Conservation (phyloP, 257 asterid species). For the Gentiana macrophylla region DNA sequence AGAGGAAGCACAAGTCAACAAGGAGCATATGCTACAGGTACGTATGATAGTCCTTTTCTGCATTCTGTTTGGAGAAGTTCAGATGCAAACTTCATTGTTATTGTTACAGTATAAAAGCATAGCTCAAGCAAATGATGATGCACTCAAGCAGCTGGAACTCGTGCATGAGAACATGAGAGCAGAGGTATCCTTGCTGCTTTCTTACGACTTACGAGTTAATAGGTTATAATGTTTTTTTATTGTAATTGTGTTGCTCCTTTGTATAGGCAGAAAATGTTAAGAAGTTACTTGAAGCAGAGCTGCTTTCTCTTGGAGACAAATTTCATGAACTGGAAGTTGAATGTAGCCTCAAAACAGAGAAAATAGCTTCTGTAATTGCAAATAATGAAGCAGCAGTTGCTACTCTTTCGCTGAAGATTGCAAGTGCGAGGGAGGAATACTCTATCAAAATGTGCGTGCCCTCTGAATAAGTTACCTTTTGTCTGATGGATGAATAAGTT, state of each 20-base stretch:
- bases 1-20: constrained; percentile 57
- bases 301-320: constrained; percentile 35
- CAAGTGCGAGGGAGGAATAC: constrained; percentile 54
- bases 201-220: not conserved
- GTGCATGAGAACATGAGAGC: constrained; percentile 45
- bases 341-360: constrained; percentile 48
- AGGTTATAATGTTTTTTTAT: constrained; percentile 5
- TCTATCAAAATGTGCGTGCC: constrained; percentile 48
- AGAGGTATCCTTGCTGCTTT: constrained; percentile 36
- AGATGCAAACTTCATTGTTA: constrained; percentile 19
- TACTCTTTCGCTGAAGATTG: constrained; percentile 50
- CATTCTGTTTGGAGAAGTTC: not conserved
- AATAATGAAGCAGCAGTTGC: constrained; percentile 71
- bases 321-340: constrained; percentile 53
- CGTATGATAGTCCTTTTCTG: not conserved
- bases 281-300: constrained; percentile 60
- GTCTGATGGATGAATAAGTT: not conserved
- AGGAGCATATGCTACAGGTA: constrained; percentile 88
- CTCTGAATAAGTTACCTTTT: not conserved
- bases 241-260: constrained; percentile 4
- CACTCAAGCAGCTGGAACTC: constrained; percentile 61
- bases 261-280: constrained; percentile 49
- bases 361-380: constrained; percentile 55
- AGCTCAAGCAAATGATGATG: constrained; percentile 78
- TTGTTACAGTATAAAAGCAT: constrained; percentile 70